Base-by-base conservation (phyloP, 768 basidiomycete genomes). In the Lactifluus pinguis region DNA sequence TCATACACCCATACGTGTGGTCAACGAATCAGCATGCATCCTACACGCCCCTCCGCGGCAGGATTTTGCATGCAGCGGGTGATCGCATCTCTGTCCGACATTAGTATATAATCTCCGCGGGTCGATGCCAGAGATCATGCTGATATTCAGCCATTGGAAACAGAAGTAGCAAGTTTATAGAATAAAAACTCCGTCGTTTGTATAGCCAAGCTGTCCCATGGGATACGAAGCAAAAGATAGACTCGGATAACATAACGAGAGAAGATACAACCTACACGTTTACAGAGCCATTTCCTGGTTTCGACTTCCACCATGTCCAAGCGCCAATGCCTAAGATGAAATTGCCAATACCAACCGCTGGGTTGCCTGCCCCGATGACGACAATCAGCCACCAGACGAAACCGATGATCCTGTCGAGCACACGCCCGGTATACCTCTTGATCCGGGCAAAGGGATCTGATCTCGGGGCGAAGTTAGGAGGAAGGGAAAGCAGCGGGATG, bases 321-420 rank as follows among this genome's bases (percentile, higher is more conserved):
- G 83, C 79, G 3, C 82, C 79, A 13, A 88, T 69, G 19, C 88
- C 83, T n/a, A 90, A 68, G 49, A 85, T 60, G 68, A 87, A 83
- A 69, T 91, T 92, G 67, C 85, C 83, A 36, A 88, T 63, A 0
- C 90, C 91, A 59, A 91, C 69, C n/a, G 76, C 68, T 2, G 80
- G 76, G 19, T 86, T 86, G 25, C 92, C 92, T 25, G 86, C 86
- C 21, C 95, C 95, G 19, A 92, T 70, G 41, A 89, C 59, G 21
- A 84, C 79, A 63, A 95, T 72, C 10, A 87, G 45, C 78, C 82
- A 89, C 95, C 94, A 98, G 9, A 80, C 72, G 62, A 84, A 77
- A 10, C 95, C 95, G 56, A 95, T 71, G 45, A 85, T 59, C 60
- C 89, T 83, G 70, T 93, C 94, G 47, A 92, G 72, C 0, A 69